Evolutionary conservation across 139 green algal genomes (phyloP).

Genomic region (Coelastrella sp.): DNA sequence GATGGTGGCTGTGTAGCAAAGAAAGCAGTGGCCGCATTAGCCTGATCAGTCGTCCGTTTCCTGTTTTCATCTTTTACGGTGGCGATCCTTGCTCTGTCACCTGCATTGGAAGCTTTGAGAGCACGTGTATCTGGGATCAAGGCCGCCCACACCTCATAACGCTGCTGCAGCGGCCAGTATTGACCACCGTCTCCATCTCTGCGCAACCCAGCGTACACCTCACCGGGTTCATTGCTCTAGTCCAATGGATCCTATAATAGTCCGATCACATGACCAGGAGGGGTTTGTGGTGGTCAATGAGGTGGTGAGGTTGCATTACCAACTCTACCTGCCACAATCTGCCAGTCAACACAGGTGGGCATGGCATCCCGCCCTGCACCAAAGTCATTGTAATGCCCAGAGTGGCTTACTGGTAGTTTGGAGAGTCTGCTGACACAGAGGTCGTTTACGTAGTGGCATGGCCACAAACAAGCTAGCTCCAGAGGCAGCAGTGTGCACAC

Average conservation of each 20-base stretch:
- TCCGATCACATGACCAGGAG: background rate
- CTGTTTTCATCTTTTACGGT: background rate
- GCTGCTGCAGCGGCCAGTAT: background rate
- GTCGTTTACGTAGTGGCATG: no score
- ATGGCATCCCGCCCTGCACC: background rate
- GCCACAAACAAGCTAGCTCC: no score
- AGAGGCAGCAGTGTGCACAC: no score
- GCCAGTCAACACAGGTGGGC: background rate
- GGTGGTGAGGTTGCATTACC: constrained; percentile 8
- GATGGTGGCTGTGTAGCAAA: no score
- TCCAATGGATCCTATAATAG: constrained; percentile 19
- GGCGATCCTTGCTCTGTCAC: background rate
- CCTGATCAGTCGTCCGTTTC: background rate
- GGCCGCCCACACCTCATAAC: background rate
- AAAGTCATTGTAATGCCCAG: no score
- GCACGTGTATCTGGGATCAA: background rate
- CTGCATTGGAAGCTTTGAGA: no score
- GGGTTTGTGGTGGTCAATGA: background rate
- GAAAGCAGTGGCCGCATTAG: background rate
- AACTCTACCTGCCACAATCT: constrained; percentile 13
- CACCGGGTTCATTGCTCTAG: background rate
- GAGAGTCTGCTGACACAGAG: no score
- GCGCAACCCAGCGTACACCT: background rate
- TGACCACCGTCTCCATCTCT: background rate
- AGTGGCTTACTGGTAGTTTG: no score